Evolutionary conservation across 108 stramenopile species (phyloP), one percentile per base, ranked within the genome.

Genomic region (Epipyxis sp.): DNA sequence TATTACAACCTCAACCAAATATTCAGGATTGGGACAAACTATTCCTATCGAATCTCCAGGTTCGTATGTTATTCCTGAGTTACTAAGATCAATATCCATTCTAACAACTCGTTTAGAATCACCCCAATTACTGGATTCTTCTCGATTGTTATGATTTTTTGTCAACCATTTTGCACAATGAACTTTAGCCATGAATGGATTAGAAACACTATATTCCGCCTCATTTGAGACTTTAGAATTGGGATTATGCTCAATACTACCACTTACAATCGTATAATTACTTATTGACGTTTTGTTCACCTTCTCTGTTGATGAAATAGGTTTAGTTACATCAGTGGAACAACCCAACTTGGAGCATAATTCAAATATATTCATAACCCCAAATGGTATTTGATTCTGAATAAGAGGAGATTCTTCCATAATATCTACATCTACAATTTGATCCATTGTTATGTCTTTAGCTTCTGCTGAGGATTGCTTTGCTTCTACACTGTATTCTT

Each of bases 21-120:
- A 46, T 6, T 0, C 27, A 2, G 77, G 69, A 69, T 95, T 94
- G 42, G 90, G 79, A 6, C 93, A 90, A 16, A 90, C 40, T 20
- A 97, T 45, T 35, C 93, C 94, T 0, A 97, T 57, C 2, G 93
- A 88, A 77, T 97, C 96, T 29, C 96, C 96, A 0, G 96, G 96
- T 62, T 90, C 83, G 74, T 93, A 97, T 45, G 90, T 1, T 90
- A 92, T 40, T 25, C 27, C 29, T 2, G 71, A 30, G 32, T 43
- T 40, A 16, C 68, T 13, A 0, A 46, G 59, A 34, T 32, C 13
- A 37, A 94, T 82, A 0, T 88, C 80, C 0, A 93, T 68, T 1
- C 80, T 79, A 84, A 92, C 77, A 83, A 65, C 61, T 29, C 61
- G 61, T 37, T 94, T 92, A 54, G 93, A 86, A 1, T 94, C 93